Evolutionary conservation across 2,329 filamentous ascomycete genomes (phyloP).

Genomic region (Colletotrichum scovillei): DNA sequence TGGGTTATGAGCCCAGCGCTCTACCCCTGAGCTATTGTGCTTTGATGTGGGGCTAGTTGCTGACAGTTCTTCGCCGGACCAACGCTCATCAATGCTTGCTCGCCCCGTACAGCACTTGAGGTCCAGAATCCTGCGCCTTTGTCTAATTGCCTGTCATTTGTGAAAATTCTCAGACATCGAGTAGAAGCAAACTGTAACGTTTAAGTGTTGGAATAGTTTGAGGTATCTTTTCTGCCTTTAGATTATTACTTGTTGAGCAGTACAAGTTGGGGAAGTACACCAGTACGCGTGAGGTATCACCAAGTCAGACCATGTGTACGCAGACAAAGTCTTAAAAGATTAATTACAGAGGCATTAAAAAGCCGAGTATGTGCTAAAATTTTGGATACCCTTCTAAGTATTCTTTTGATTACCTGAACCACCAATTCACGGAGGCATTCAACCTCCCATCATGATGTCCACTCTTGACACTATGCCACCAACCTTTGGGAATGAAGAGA

Average conservation of each 20-base stretch:
- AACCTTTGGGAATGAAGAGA: slow-evolving; percentile 77
- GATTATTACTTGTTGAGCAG: too few species aligned
- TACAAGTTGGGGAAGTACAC: too few species aligned
- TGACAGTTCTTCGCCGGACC: accelerated
- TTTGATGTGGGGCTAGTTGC: background rate
- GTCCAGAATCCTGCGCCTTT: too few species aligned
- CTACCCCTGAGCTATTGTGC: slow-evolving; percentile 36
- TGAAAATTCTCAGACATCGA: too few species aligned
- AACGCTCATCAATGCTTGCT: accelerated
- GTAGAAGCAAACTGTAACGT: too few species aligned
- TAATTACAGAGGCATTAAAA: background rate
- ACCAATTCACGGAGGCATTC: slow-evolving; percentile 59
- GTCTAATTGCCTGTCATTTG: too few species aligned
- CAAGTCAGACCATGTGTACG: background rate
- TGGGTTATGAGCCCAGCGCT: slow-evolving; percentile 38
- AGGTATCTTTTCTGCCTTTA: too few species aligned
- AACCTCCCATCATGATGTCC: slow-evolving; percentile 46
- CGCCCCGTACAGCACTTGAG: too few species aligned
- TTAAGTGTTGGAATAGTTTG: too few species aligned
- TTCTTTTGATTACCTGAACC: slow-evolving; percentile 50
- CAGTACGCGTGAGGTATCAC: background rate
- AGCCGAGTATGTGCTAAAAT: too few species aligned
- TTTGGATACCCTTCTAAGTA: too few species aligned
- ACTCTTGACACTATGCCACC: slow-evolving; percentile 60
- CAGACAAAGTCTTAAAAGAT: background rate